Evolutionary conservation across 177 flowering plant genomes (phyloP).

Genomic region (Vitis hybrid): DNA sequence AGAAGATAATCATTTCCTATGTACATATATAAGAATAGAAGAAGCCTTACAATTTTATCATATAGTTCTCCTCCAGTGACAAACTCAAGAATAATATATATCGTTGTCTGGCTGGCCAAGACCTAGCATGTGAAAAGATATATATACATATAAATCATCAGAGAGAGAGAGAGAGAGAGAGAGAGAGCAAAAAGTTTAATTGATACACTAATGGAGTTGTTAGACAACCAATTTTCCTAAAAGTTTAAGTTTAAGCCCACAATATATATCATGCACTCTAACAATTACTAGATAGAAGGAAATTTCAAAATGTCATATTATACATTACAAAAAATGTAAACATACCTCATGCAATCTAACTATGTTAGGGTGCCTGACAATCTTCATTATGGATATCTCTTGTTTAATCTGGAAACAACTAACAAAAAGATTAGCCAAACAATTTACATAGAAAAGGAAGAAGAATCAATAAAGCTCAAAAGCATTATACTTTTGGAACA

Average conservation of each 20-base stretch:
- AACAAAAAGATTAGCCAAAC: slow-evolving; percentile 2
- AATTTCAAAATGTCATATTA: neutral
- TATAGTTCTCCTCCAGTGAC: slow-evolving; percentile 83
- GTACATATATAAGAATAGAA: neutral
- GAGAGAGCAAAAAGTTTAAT: neutral
- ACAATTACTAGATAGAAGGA: neutral
- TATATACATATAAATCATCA: neutral
- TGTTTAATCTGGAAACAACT: slow-evolving; percentile 60
- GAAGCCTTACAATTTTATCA: slow-evolving; percentile 77
- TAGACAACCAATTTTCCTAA: no score
- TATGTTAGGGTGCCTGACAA: slow-evolving; percentile 84
- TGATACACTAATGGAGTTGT: neutral
- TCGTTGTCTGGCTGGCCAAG: slow-evolving; percentile 75
- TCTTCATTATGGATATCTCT: slow-evolving; percentile 94
- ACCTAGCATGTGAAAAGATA: slow-evolving; percentile 38
- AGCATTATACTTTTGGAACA: no score
- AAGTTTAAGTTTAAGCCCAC: no score
- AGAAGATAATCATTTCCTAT: neutral
- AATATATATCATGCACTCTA: no score
- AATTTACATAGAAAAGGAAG: neutral
- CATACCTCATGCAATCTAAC: slow-evolving; percentile 83
- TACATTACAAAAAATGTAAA: neutral
- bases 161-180: neutral
- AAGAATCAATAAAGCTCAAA: neutral
- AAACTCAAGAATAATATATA: slow-evolving; percentile 77